These are phyloP conservation scores for Lolium multiflorum DNA, from an alignment of 176 grass and related monocot genomes.

Conservation along the genomic window DNA sequence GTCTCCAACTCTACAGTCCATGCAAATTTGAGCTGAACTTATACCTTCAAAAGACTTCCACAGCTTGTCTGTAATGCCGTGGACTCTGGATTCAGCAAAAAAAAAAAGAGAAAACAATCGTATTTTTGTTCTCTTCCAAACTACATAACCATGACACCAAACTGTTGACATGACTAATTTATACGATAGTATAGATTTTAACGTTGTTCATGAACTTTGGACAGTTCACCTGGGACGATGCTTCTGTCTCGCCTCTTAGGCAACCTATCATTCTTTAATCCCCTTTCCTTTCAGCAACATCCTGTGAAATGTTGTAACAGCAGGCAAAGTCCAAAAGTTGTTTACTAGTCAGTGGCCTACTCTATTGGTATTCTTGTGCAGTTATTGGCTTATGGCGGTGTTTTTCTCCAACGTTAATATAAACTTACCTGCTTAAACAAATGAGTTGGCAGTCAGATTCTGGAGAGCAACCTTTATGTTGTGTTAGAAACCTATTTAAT, in stretches of 20 bases:
- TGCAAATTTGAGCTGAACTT: slow-evolving; percentile 19
- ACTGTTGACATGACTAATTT: slow-evolving; percentile 10
- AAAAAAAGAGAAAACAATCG: slow-evolving; percentile 10
- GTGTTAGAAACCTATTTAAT: slow-evolving; percentile 9
- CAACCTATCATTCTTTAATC: slow-evolving; percentile 27
- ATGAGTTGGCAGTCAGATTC: background rate
- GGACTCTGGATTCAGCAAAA: slow-evolving; percentile 7
- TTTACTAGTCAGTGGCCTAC: background rate
- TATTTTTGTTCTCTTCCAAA: slow-evolving; percentile 24
- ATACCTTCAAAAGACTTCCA: slow-evolving; percentile 7
- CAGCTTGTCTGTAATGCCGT: background rate
- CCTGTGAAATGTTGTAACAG: slow-evolving; percentile 2
- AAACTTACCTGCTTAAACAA: slow-evolving; percentile 19
- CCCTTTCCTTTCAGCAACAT: slow-evolving; percentile 24
- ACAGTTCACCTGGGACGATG: slow-evolving; percentile 10
- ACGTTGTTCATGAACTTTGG: slow-evolving; percentile 24
- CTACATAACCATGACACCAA: slow-evolving; percentile 18
- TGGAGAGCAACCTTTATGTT: slow-evolving; percentile 36
- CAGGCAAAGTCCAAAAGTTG: slow-evolving; percentile 15
- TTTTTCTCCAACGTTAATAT: slow-evolving; percentile 15
- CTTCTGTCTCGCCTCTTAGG: slow-evolving; percentile 2
- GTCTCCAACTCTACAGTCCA: background rate
- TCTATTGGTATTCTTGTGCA: background rate
- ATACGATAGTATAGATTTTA: background rate
- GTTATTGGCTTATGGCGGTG: background rate